These are phyloP conservation scores for Pythium coloratum DNA, from an alignment of 352 stramenopile species.

Conservation along the genomic window DNA sequence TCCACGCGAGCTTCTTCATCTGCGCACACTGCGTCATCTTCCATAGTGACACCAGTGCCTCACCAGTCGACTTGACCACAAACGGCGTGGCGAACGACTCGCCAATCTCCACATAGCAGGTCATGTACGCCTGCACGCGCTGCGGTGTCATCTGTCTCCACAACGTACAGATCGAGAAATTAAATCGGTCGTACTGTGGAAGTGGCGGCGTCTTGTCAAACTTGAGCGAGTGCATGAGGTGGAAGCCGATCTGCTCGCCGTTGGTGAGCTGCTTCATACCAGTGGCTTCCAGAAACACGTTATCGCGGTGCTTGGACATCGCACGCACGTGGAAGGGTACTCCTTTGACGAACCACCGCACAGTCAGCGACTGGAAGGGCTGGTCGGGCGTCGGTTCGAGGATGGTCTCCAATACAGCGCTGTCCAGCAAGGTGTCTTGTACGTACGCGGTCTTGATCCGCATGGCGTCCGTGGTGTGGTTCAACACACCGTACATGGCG, in stretches of 20 bases:
- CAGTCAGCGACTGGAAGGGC: slow-evolving; percentile 50
- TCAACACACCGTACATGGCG: slow-evolving; percentile 53
- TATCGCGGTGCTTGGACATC: slow-evolving; percentile 48
- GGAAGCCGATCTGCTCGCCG: slow-evolving; percentile 52
- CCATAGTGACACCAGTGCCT: slow-evolving; percentile 35
- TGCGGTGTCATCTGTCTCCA: slow-evolving; percentile 34
- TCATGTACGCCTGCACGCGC: slow-evolving; percentile 31
- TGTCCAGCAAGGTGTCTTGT: slow-evolving; percentile 39
- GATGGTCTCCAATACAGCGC: slow-evolving; percentile 51
- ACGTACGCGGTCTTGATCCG: slow-evolving; percentile 53
- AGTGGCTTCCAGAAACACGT: slow-evolving; percentile 56
- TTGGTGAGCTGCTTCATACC: slow-evolving; percentile 38
- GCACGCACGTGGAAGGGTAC: slow-evolving; percentile 42
- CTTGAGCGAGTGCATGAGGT: slow-evolving; percentile 63
- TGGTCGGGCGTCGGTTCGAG: slow-evolving; percentile 31
- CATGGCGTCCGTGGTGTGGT: slow-evolving; percentile 40
- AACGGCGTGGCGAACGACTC: slow-evolving; percentile 35
- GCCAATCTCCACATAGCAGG: slow-evolving; percentile 37
- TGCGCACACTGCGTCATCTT: slow-evolving; percentile 42
- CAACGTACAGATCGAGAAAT: slow-evolving; percentile 55
- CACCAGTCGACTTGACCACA: slow-evolving; percentile 37
- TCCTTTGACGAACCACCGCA: slow-evolving; percentile 60
- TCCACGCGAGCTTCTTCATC: slow-evolving; percentile 63
- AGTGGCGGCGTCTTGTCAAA: slow-evolving; percentile 50
- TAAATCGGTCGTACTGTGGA: slow-evolving; percentile 35